Evolutionary conservation across 2,329 filamentous ascomycete species (phyloP), one percentile per base, ranked within the genome.

Genomic region (Periconia digitata): DNA sequence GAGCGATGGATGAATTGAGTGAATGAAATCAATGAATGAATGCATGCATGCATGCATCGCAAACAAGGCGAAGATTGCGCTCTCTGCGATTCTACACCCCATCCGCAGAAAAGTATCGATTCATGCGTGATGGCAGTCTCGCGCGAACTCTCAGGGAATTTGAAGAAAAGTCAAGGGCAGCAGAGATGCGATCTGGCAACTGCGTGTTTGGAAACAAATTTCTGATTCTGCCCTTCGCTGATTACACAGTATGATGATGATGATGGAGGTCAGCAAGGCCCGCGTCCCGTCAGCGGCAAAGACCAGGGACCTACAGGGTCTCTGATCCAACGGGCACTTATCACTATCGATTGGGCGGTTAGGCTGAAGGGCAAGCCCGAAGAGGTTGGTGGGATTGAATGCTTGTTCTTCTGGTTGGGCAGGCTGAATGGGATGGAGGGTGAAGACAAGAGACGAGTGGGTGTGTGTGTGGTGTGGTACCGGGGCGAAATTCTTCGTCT

Each of bases 311-410:
- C 12, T 6, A 56, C 64, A 64, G 63, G 63, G 60, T 55, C 56
- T 37, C 10, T 6, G 43, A 46, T 49, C 45, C 53, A 53, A 60
- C 64, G 64, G 62, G 50, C 57, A 66, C 63, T 43, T 70, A 70
- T 67, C 67, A 63, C 58, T 67, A 70, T 70, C 67, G 67, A 70
- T 70, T 70, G 67, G 67, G 59, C 59, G 60, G 66, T 63, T 68
- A 67, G 64, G 64, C 64, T 65, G 59, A 59, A 50, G 49, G 44
- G 17, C 38, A 10, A 17, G 6, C 7, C 35, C 35, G 15, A 17
- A 12, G 24, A 27, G 6, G 24, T 27, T 6, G 10, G n/a, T 32
- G 27, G 27, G 27, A 32, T 32, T 10, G 27, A 15, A 32, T 32
- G 27, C 5, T 7, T 49, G 24, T 12, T 12, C n/a, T n/a, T n/a